phyloP scores from a whole-genome alignment of 2,329 filamentous ascomycete genomes.

The Ascochyta viciae-villosae region DNA sequence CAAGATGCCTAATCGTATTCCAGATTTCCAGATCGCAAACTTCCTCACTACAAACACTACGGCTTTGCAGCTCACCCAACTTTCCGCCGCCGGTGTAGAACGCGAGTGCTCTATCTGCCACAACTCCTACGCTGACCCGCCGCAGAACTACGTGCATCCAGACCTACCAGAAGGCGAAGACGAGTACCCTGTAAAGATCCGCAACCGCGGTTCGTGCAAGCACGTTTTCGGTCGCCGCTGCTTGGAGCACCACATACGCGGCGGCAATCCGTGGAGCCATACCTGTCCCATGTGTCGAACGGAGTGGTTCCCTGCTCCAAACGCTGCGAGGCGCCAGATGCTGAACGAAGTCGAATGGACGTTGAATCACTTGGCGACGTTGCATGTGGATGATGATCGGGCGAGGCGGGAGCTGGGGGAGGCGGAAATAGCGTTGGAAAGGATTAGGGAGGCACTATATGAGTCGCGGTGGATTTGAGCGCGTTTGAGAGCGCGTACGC shows the following conservation, averaged over 20 bases:
- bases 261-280: constrained; percentile 30
- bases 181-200: constrained; percentile 29
- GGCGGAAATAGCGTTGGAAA: constrained; percentile 19
- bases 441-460: constrained; percentile 20
- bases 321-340: constrained; percentile 16
- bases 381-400: constrained; percentile 13
- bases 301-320: constrained; percentile 28
- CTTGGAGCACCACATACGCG: constrained; percentile 27
- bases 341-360: constrained; percentile 14
- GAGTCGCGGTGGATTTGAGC: constrained; percentile 23
- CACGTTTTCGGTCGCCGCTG: constrained; percentile 32
- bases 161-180: constrained; percentile 16
- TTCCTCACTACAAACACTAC: constrained; percentile 29
- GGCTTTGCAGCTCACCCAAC: constrained; percentile 4
- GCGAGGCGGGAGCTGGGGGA: constrained; percentile 18
- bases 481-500: not conserved
- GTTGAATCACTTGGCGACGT: constrained; percentile 10
- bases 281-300: constrained; percentile 30
- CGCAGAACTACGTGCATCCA: constrained; percentile 27
- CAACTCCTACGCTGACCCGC: constrained; percentile 19
- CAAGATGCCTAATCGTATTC: constrained; percentile 21
- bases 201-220: constrained; percentile 14
- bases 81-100: not conserved
- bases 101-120: constrained; percentile 27
- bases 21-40: constrained; percentile 23